Conservation (phyloP, 2,329 filamentous ascomycete genomes). For the Hymenoscyphus salicellus region DNA sequence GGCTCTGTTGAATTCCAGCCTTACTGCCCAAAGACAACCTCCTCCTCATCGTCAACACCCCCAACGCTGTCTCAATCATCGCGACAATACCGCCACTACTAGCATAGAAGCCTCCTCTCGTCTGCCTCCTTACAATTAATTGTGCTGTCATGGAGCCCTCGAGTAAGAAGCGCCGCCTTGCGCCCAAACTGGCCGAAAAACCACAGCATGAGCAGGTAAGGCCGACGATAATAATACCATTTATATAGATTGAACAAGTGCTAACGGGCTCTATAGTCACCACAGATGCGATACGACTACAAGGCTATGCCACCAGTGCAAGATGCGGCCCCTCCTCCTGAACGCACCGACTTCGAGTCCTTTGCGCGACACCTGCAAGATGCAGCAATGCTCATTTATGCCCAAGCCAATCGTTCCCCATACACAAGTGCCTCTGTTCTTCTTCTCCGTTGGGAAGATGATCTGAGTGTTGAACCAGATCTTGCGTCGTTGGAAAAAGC, state of each 20-base stretch:
- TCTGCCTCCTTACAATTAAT: conserved; percentile 18
- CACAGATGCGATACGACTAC: conserved; percentile 33
- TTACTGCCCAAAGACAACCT: conserved; percentile 18
- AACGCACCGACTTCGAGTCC: conserved; percentile 56
- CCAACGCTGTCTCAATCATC: conserved; percentile 24
- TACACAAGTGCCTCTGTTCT: conserved; percentile 60
- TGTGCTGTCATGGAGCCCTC: conserved; percentile 34
- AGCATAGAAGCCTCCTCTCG: conserved; percentile 4
- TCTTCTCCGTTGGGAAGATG: conserved; percentile 61
- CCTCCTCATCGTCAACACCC: conserved; percentile 24
- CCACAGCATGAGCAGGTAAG: conserved; percentile 34
- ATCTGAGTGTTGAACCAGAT: conserved; percentile 52
- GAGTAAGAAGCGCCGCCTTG: conserved; percentile 38
- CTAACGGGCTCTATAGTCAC: conserved; percentile 27
- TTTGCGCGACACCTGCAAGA: conserved; percentile 67
- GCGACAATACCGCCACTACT: conserved; percentile 10
- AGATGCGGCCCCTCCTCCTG: conserved; percentile 34
- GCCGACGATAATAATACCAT: conserved; percentile 2
- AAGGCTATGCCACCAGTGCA: conserved; percentile 31
- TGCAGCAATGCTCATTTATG: conserved; percentile 64
- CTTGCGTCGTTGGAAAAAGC: conserved; percentile 54
- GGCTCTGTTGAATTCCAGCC: conserved; percentile 7
- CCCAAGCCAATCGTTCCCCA: conserved; percentile 56
- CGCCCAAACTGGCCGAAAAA: conserved; percentile 37
- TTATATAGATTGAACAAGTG: not conserved